Evolutionary conservation across 768 basidiomycete species (phyloP), one percentile per base, ranked within the genome.

Genomic region (Cantharellus cinnabarinus): DNA sequence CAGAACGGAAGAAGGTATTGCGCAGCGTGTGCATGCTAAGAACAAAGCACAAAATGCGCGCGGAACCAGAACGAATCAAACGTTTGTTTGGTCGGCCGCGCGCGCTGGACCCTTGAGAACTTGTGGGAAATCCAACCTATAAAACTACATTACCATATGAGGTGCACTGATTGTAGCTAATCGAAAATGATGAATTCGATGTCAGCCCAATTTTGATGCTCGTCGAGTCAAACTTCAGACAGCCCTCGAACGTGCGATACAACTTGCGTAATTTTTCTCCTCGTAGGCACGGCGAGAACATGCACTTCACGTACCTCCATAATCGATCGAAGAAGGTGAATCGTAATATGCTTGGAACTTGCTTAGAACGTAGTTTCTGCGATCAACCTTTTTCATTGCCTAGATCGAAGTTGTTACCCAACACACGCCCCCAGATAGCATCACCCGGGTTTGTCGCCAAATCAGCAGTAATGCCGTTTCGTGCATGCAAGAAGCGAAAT

Each of bases 81-180:
- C 35, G 10, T 37, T 37, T 10, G 34, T 57, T 38, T 57, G 39
- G 10, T 38, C 41, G 56, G 14, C 42, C 35, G 38, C 38, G 39
- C 15, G 41, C 1, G 37, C 34, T 5, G 41, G 52, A 54, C 15
- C 7, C 10, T 7, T 10, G 10, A 35, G 52, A 2, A 7, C 5
- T 3, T 39, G 5, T 48, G 5, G 10, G 10, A 10, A 29, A 29
- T 10, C 10, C 44, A 29, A 48, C 10, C 44, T 48, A 29, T 48
- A 10, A 29, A 29, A 1, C 10, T 29, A 3, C 42, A 66, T 67
- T 57, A 83, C 85, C 93, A 98, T 98, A 68, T 99, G 94, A 1
- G 94, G 94, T 0, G 94, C 94, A 42, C 85, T 89, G 62, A 99
- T 97, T 0, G 94, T 99, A 10, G 91, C 93, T 54, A 7, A 7